Base-by-base conservation (phyloP, 1,284 basidiomycete genomes). In the Heterobasidion parviporum region DNA sequence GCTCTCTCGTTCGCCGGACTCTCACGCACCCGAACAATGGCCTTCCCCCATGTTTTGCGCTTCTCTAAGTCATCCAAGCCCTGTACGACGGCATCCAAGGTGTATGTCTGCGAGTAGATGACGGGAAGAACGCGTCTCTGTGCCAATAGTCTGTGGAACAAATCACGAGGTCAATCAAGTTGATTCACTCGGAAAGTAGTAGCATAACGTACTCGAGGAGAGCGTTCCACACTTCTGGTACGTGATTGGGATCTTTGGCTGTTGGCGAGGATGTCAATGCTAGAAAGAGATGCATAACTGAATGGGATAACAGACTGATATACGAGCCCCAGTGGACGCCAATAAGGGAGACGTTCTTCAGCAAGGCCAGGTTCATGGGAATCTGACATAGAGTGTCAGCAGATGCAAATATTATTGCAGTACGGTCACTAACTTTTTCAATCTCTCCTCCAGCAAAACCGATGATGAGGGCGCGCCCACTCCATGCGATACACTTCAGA, bases 11-110 rank as follows among this genome's bases (percentile, higher is more conserved):
- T n/a, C 38, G 38, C 12, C 6, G 6, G 10, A n/a, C 38, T n/a
- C n/a, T 78, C 72, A 56, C 77, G 77, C 38, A 98, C 70, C 43
- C 77, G 77, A 1, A 93, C 80, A 18, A 96, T 75, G 0, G 81
- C 90, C 70, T 98, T 98, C 1, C 95, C 96, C 91, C 92, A 98
- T 2, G 94, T 96, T 73, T 92, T 84, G 57, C 96, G 76, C 54
- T 78, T 77, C 64, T 93, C 85, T 10, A 98, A 73, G 4, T 82
- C 82, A 36, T 74, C 74, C 10, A 98, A 75, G 0, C 92, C 95
- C 1, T 82, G 78, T 8, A 73, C 70, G 6, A 88, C 66, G 26
- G 69, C 70, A 18, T 83, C 81, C 6, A 91, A 67, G 0, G 81
- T 72, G 70, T 86, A 97, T 2, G 87, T 67, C 54, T 84, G 78